phyloP scores from a whole-genome alignment of 2,329 filamentous ascomycete genomes.

The Sporothrix mexicana region DNA sequence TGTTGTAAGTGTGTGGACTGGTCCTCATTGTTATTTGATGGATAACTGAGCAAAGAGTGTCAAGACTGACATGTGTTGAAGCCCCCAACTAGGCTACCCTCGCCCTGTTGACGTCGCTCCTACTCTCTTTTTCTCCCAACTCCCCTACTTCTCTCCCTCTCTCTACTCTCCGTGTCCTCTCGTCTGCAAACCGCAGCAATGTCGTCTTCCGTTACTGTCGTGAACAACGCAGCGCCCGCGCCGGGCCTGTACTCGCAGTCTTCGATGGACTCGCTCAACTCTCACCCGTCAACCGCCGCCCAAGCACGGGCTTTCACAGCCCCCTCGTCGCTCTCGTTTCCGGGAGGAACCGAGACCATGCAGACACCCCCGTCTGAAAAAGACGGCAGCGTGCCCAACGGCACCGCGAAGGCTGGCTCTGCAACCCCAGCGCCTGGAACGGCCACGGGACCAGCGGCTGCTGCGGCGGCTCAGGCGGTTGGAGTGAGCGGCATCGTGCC shows the following conservation, averaged over 20 bases:
- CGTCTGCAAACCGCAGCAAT: conserved; percentile 28
- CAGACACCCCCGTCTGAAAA: conserved; percentile 38
- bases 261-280: conserved; percentile 85
- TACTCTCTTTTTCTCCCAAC: conserved; percentile 19
- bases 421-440: conserved; percentile 36
- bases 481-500: conserved; percentile 90
- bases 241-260: conserved; percentile 38
- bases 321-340: conserved; percentile 89
- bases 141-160: conserved; percentile 17
- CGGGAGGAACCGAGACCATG: conserved; percentile 55
- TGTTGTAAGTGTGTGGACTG: conserved; percentile 39
- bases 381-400: conserved; percentile 37
- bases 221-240: conserved; percentile 36
- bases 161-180: conserved; percentile 22
- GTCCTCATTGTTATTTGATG: conserved; percentile 36
- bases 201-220: conserved; percentile 36
- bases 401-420: conserved; percentile 34
- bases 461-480: conserved; percentile 81
- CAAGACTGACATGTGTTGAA: conserved; percentile 37
- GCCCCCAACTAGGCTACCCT: conserved; percentile 34
- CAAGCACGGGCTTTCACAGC: conserved; percentile 97
- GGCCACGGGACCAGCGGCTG: conserved; percentile 52
- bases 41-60: conserved; percentile 36
- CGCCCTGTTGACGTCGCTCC: conserved; percentile 31
- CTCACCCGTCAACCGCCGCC: conserved; percentile 87